Evolutionary conservation across 2,329 filamentous ascomycete species (phyloP).

Genomic region (Aspergillus udagawae): DNA sequence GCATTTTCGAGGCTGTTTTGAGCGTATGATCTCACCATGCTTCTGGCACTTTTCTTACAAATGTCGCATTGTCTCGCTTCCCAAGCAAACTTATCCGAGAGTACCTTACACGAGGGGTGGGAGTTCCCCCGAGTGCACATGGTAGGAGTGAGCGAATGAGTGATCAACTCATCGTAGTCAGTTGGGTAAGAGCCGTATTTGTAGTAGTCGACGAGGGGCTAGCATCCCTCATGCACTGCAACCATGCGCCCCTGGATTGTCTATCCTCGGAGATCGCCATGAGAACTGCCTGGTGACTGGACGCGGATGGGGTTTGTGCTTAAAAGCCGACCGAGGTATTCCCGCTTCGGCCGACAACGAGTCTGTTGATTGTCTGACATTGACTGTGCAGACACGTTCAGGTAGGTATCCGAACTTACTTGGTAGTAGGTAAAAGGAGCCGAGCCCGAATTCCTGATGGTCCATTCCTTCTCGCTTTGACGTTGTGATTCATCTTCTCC

Average conservation of each 20-base stretch:
- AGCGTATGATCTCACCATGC: background rate
- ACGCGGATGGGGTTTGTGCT: background rate
- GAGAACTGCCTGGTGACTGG: background rate
- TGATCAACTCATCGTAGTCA: too few species aligned
- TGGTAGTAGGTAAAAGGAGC: background rate
- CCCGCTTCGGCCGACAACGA: constrained; percentile 13
- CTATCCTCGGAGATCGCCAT: background rate
- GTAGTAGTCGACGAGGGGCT: background rate
- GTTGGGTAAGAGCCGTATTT: too few species aligned
- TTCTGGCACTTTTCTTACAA: background rate
- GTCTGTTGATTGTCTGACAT: background rate
- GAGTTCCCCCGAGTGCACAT: too few species aligned
- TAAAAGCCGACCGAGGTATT: constrained; percentile 18
- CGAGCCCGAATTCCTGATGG: background rate
- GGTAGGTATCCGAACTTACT: too few species aligned
- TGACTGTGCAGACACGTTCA: too few species aligned
- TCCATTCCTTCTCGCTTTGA: background rate
- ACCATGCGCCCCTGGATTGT: background rate
- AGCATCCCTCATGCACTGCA: background rate
- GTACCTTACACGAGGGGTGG: too few species aligned
- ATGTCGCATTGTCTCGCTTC: too few species aligned
- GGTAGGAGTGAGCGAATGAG: too few species aligned
- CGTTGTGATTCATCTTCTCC: too few species aligned
- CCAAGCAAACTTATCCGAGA: too few species aligned
- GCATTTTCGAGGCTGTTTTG: background rate